Base-by-base conservation (phyloP, 2,329 filamentous ascomycete species). In the Penicillium brevicompactum region DNA sequence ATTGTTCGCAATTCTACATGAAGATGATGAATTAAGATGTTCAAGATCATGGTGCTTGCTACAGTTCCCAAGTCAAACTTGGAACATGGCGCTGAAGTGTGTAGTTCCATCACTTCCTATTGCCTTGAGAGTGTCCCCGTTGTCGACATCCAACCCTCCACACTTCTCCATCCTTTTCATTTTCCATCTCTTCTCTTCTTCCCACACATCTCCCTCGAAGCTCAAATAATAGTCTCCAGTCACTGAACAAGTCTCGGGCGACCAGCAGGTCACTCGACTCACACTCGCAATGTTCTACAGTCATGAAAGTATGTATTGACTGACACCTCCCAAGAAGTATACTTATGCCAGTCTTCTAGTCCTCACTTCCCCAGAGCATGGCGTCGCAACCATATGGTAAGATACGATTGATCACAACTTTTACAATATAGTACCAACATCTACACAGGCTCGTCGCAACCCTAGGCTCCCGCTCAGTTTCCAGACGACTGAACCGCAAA, bases 351-450 rank as follows among this genome's bases (percentile, higher is more conserved):
- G 14, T 16, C 2, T 4, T 37, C 13, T 56, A 87, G 85, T 99
- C 56, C 84, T 99, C 52, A 94, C 87, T 3, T 93, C 84, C 59
- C 87, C 87, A 69, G 88, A 94, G 71, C 90, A 97, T 83, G 94
- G 94, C 53, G 90, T 99, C 54, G 89, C 93, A 13, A 99, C 93
- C 2, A 88, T 99, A 57, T 99, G 94, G 93, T 96, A 80, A 67
- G 84, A 1, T 6, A 1, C 2, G 13, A n/a, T n/a, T n/a, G n/a
- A n/a, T n/a, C n/a, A n/a, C n/a, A n/a, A n/a, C n/a, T n/a, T n/a
- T n/a, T n/a, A n/a, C n/a, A n/a, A n/a, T n/a, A n/a, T n/a, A n/a
- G n/a, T n/a, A 6, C 24, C 9, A 11, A 1, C 27, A 8, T 18
- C 22, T 41, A 49, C 13, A 40, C 59, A 97, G 93, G 93, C 86